Conservation (phyloP, 1,284 basidiomycete species). For the Austroboletus olivaceoglutinosus region DNA sequence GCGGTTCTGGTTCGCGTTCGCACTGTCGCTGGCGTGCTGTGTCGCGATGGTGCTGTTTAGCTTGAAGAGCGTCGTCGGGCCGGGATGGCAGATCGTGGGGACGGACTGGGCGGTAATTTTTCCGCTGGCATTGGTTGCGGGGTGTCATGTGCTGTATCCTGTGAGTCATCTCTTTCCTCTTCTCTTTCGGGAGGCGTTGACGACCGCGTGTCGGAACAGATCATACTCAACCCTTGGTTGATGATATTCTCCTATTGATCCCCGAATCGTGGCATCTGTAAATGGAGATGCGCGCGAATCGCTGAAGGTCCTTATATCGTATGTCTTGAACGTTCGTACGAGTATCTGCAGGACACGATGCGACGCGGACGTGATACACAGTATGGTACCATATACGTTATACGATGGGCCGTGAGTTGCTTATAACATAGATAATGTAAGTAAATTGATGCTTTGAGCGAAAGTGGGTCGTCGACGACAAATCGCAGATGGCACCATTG, state of each 20-base stretch:
- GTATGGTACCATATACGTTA: not conserved
- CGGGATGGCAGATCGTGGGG: constrained; percentile 45
- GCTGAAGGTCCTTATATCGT: not conserved
- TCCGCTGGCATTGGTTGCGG: constrained; percentile 56
- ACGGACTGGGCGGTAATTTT: constrained; percentile 67
- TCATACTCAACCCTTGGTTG: constrained; percentile 75
- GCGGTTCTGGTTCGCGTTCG: constrained; percentile 46
- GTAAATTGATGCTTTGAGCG: too few relatives aligned
- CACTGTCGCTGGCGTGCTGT: constrained; percentile 32
- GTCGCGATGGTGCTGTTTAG: constrained; percentile 42
- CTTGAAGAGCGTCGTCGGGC: constrained; percentile 38
- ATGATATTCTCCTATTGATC: constrained; percentile 75
- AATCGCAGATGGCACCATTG: too few relatives aligned
- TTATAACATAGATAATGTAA: too few relatives aligned
- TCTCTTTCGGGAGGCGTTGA: constrained; percentile 15
- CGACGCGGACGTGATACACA: not conserved
- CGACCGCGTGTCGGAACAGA: constrained; percentile 38
- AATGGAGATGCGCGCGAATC: not conserved
- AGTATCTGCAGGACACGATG: not conserved
- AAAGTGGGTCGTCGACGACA: too few relatives aligned
- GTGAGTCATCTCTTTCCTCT: constrained; percentile 41
- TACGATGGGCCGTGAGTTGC: too few relatives aligned
- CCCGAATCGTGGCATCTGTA: not conserved
- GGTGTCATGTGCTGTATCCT: constrained; percentile 68
- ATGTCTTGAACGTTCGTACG: too few relatives aligned